These are phyloP conservation scores for Musa balbisiana DNA, from an alignment of 202 grass and related monocot species.

Conservation along the genomic window DNA sequence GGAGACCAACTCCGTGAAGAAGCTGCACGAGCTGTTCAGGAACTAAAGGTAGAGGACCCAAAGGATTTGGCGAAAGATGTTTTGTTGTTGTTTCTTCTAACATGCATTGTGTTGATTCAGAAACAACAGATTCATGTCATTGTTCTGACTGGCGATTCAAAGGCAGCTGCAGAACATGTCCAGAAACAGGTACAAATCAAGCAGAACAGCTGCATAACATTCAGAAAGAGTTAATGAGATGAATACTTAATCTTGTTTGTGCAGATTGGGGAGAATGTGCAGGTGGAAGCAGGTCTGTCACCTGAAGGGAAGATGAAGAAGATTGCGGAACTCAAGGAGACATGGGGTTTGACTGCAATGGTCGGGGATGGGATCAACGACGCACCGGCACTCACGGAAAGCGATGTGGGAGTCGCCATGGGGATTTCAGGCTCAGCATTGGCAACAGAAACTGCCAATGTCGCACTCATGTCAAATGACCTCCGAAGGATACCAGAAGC, in stretches of 20 bases:
- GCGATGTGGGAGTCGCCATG: constrained; percentile 18
- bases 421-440: constrained; percentile 12
- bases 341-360: constrained; percentile 10
- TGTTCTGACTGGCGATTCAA: constrained; percentile 18
- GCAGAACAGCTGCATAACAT: background rate
- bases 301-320: constrained; percentile 24
- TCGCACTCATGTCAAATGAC: constrained; percentile 18
- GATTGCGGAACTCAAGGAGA: constrained; percentile 10
- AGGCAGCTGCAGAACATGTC: background rate
- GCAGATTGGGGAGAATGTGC: constrained; percentile 6
- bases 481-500: constrained; percentile 16
- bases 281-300: constrained; percentile 11
- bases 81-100: background rate
- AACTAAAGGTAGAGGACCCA: constrained; percentile 6
- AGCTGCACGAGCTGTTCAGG: constrained; percentile 10
- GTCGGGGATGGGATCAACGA: constrained; percentile 24
- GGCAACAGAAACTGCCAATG: constrained; percentile 14
- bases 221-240: background rate
- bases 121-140: constrained; percentile 6
- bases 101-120: background rate
- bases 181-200: constrained; percentile 9
- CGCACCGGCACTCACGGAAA: constrained; percentile 11
- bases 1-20: constrained; percentile 20
- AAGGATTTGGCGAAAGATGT: background rate
- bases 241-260: background rate